phyloP scores from a whole-genome alignment of 176 grass and related monocot genomes.

The Olyra latifolia region DNA sequence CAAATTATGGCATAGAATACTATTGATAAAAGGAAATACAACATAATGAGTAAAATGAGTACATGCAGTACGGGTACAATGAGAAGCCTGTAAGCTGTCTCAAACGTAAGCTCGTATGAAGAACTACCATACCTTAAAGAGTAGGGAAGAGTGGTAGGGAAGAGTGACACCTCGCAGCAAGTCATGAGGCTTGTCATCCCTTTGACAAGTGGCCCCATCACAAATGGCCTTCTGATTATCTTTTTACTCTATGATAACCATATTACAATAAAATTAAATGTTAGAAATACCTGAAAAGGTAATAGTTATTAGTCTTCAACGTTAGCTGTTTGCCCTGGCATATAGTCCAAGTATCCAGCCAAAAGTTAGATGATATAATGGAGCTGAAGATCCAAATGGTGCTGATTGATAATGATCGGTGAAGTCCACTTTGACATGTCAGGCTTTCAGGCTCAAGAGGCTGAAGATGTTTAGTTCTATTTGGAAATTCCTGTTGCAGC shows the following conservation, averaged over 20 bases:
- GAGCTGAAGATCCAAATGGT: conserved; percentile 11
- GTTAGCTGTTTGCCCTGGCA: conserved; percentile 31
- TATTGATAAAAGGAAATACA: conserved; percentile 28
- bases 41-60: conserved; percentile 36
- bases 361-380: conserved; percentile 24
- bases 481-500: conserved; percentile 25
- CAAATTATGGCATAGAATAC: background rate
- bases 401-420: background rate
- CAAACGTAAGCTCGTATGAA: conserved; percentile 19
- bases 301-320: conserved; percentile 11
- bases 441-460: background rate
- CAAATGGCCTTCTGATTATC: conserved; percentile 1
- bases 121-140: conserved; percentile 23
- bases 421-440: conserved; percentile 5
- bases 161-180: conserved; percentile 2
- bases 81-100: conserved; percentile 4
- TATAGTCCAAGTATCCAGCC: conserved; percentile 19
- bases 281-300: conserved; percentile 35
- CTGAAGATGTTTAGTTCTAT: conserved; percentile 21
- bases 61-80: conserved; percentile 25
- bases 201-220: background rate
- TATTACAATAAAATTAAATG: conserved; percentile 39
- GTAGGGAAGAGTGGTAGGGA: background rate
- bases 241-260: conserved; percentile 27
- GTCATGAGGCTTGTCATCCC: conserved; percentile 17